Conservation (phyloP, 495 filamentous ascomycete species). For the Penicillium mononematosum region DNA sequence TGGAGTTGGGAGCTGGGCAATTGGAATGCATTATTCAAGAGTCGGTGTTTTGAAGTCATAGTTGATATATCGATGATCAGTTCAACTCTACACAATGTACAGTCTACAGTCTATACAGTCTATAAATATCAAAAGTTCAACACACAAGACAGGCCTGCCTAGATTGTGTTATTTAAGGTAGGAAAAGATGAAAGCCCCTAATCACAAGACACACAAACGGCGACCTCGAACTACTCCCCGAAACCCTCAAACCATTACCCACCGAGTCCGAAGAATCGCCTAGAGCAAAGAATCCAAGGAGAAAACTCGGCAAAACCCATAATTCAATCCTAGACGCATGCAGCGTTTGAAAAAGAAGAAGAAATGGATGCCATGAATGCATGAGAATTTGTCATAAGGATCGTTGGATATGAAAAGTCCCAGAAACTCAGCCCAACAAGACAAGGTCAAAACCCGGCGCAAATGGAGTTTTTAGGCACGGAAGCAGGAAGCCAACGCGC, state of each 20-base stretch:
- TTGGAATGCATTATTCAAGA: conserved; percentile 7
- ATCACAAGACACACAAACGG: not conserved
- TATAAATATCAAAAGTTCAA: not conserved
- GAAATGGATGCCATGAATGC: conserved; percentile 44
- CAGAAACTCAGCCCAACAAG: conserved; percentile 21
- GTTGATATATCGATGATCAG: not conserved
- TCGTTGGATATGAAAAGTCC: conserved; percentile 45
- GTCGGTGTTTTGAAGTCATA: not conserved
- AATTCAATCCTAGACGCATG: conserved; percentile 20
- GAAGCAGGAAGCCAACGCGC: conserved; percentile 9
- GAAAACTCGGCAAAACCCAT: conserved; percentile 5
- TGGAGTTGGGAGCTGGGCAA: conserved; percentile 7
- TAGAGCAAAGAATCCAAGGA: not conserved
- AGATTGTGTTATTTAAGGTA: conserved; percentile 28
- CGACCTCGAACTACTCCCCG: conserved; percentile 5
- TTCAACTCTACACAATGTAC: not conserved
- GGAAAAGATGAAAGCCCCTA: conserved; percentile 16
- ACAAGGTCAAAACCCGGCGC: conserved; percentile 15
- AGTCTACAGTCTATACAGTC: not conserved
- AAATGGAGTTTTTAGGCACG: conserved; percentile 9
- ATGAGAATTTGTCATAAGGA: conserved; percentile 46
- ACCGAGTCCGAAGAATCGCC: conserved; percentile 2
- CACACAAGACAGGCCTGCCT: conserved; percentile 23
- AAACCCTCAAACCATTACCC: not conserved
- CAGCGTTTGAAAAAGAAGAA: conserved; percentile 10